A percentile compares a stretch with the other conserved stretches of the same genome.
Conservation (phyloP, 306 rosid genomes). For the Gynostemma pentaphyllum region DNA sequence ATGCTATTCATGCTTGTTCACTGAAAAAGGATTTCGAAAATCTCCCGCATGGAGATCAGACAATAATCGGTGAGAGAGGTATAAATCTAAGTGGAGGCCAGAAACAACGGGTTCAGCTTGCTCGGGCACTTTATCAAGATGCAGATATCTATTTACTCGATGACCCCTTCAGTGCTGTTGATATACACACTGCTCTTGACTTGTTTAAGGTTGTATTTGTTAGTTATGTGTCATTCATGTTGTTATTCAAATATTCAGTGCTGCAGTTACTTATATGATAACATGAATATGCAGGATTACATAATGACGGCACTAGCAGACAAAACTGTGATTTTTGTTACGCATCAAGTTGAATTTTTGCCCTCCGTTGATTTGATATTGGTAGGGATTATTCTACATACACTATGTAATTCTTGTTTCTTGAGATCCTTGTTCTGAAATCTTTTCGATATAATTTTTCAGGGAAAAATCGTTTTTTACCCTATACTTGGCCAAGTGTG, state of each 20-base stretch:
- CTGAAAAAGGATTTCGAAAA: slow-evolving; percentile 83
- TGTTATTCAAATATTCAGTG: slow-evolving; percentile 3
- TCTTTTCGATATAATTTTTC: not conserved
- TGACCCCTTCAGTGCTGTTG: slow-evolving; percentile 98
- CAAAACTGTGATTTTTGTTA: slow-evolving; percentile 86
- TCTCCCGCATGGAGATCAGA: slow-evolving; percentile 84
- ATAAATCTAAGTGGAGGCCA: slow-evolving; percentile 94
- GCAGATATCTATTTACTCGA: slow-evolving; percentile 90
- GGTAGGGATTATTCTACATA: slow-evolving; percentile 41
- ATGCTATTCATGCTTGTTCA: slow-evolving; percentile 77
- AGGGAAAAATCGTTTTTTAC: no score
- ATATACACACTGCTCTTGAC: slow-evolving; percentile 85
- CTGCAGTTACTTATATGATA: not conserved
- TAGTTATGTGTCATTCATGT: not conserved
- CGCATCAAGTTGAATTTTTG: slow-evolving; percentile 99
- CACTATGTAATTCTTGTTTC: slow-evolving; percentile 13
- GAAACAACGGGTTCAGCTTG: slow-evolving; percentile 95
- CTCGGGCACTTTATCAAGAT: slow-evolving; percentile 86
- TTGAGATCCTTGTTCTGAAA: slow-evolving; percentile 11
- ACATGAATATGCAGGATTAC: slow-evolving; percentile 70
- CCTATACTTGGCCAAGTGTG: no score
- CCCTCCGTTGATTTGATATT: slow-evolving; percentile 86
- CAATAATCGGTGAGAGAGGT: slow-evolving; percentile 94
- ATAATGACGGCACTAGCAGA: slow-evolving; percentile 74
- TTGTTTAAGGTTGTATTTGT: slow-evolving; percentile 55